A percentile compares a stretch with the other conserved stretches of the same genome.
These are phyloP conservation scores for Sequoiadendron giganteum DNA, from an alignment of 75 land plant species.

Conservation along the genomic window DNA sequence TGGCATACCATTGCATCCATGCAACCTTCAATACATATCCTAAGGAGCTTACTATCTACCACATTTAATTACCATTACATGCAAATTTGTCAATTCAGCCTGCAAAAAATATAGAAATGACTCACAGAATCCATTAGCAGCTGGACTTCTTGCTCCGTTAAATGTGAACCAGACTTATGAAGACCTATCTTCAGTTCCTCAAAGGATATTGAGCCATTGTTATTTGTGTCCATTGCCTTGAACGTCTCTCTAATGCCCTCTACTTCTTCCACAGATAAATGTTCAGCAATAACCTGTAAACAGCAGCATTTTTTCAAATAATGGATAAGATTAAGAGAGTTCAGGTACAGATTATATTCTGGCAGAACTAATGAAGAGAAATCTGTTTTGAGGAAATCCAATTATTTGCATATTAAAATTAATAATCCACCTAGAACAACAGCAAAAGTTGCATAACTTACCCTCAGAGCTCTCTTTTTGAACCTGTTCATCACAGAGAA, in stretches of 20 bases:
- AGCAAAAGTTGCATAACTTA: conserved; percentile 17
- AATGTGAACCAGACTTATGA: conserved; percentile 66
- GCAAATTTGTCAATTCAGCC: neutral
- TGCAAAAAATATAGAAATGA: neutral
- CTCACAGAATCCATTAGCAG: conserved; percentile 76
- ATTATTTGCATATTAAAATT: neutral
- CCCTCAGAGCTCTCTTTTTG: conserved; percentile 79
- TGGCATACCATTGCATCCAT: neutral
- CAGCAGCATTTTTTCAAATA: neutral
- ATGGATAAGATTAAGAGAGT: conserved; percentile 1
- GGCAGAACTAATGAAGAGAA: neutral
- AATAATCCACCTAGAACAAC: neutral
- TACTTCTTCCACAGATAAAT: conserved; percentile 67
- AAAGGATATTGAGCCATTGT: conserved; percentile 61
- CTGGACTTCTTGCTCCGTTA: conserved; percentile 62
- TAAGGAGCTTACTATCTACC: neutral
- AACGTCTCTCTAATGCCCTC: conserved; percentile 74
- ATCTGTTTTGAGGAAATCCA: neutral
- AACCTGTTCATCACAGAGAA: conserved; percentile 80
- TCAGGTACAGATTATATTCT: neutral
- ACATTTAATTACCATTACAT: neutral
- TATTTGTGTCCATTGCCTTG: conserved; percentile 65
- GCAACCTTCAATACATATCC: neutral
- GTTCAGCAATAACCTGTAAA: conserved; percentile 75
- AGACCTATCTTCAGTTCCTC: conserved; percentile 66